These are phyloP conservation scores for Tulasnella sp. DNA, from an alignment of 768 basidiomycete species.

Conservation along the genomic window DNA sequence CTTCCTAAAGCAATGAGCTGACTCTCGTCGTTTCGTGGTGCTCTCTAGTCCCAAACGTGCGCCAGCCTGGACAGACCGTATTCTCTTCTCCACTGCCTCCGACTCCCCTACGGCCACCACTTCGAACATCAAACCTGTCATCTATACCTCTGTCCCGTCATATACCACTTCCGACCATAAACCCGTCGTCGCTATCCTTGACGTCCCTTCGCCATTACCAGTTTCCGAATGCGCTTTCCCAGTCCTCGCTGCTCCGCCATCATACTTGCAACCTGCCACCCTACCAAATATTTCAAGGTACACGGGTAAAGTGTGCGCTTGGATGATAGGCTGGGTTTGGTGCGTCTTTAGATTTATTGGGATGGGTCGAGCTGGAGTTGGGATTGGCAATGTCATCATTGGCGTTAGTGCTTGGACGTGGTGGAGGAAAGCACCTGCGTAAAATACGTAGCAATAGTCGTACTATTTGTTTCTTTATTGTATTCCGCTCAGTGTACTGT, in stretches of 20 bases:
- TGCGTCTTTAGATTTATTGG: slow-evolving; percentile 66
- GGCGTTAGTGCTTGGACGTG: slow-evolving; percentile 36
- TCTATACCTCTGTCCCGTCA: slow-evolving; percentile 74
- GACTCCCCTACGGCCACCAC: slow-evolving; percentile 48
- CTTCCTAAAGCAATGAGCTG: not conserved
- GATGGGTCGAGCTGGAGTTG: slow-evolving; percentile 62
- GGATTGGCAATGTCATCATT: slow-evolving; percentile 63
- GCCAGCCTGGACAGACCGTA: slow-evolving; percentile 90
- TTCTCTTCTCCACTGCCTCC: slow-evolving; percentile 71
- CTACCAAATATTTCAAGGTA: slow-evolving; percentile 33
- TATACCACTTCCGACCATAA: slow-evolving; percentile 93
- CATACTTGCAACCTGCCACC: slow-evolving; percentile 46
- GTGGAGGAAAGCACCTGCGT: slow-evolving; percentile 16
- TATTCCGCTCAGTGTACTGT: not conserved
- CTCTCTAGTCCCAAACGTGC: slow-evolving; percentile 51
- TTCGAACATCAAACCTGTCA: slow-evolving; percentile 52
- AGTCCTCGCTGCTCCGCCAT: slow-evolving; percentile 33
- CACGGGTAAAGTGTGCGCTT: slow-evolving; percentile 59
- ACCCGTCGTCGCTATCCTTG: slow-evolving; percentile 71
- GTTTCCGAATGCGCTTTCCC: slow-evolving; percentile 29
- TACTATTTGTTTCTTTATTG: not conserved
- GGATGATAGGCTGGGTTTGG: slow-evolving; percentile 72
- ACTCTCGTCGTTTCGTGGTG: too few relatives aligned
- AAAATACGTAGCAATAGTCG: not conserved
- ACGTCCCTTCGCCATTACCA: slow-evolving; percentile 37